phyloP scores from a whole-genome alignment of 495 filamentous ascomycete species.

The Penicillium chermesinum region DNA sequence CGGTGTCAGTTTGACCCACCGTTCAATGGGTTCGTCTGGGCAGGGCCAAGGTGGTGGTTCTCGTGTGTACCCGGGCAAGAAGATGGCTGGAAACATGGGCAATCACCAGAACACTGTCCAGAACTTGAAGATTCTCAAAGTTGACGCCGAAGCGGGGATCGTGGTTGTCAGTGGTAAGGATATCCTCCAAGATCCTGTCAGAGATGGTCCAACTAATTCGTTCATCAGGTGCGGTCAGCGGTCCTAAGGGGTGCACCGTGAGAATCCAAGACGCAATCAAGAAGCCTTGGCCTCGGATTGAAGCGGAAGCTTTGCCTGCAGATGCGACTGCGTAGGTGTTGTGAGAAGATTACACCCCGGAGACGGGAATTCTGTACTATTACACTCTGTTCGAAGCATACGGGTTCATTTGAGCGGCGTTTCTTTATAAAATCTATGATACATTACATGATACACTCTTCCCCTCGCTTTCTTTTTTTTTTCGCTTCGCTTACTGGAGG shows the following conservation, averaged over 20 bases:
- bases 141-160: slow-evolving; percentile 77
- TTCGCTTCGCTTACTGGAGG: background rate
- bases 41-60: slow-evolving; percentile 87
- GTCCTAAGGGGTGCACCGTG: slow-evolving; percentile 77
- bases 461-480: slow-evolving; percentile 6
- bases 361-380: slow-evolving; percentile 35
- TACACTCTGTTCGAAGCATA: slow-evolving; percentile 32
- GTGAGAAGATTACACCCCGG: slow-evolving; percentile 9
- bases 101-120: slow-evolving; percentile 78
- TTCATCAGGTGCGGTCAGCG: slow-evolving; percentile 62
- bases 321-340: slow-evolving; percentile 33
- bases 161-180: slow-evolving; percentile 75
- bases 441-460: slow-evolving; percentile 45
- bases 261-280: slow-evolving; percentile 88
- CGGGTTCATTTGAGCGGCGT: slow-evolving; percentile 41
- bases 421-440: slow-evolving; percentile 39
- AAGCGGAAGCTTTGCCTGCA: slow-evolving; percentile 34
- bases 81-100: slow-evolving; percentile 96
- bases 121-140: slow-evolving; percentile 81
- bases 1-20: slow-evolving; percentile 87
- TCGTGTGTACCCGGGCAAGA: slow-evolving; percentile 89
- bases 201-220: slow-evolving; percentile 7
- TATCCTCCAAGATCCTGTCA: background rate
- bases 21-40: slow-evolving; percentile 82
- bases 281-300: slow-evolving; percentile 69